Evolutionary conservation across 371 early-diverging fungal genomes (phyloP).

Genomic region (Smittium culicis): DNA sequence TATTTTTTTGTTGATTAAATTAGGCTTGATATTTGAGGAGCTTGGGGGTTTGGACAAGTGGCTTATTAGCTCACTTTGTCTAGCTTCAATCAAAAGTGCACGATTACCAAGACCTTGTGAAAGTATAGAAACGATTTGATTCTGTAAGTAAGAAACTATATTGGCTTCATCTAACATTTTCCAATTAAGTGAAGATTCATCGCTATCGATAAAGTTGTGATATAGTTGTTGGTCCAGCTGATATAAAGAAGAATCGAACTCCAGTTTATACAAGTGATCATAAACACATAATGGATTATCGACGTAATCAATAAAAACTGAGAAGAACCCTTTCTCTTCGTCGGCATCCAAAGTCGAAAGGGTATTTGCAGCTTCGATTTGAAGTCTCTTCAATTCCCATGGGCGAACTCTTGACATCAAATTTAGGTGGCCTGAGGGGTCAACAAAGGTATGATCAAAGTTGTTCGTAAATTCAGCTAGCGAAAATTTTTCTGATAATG

Average conservation of each 20-base stretch:
- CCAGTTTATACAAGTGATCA: slow-evolving; percentile 24
- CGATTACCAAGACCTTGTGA: background rate
- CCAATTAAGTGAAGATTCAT: background rate
- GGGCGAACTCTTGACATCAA: slow-evolving; percentile 30
- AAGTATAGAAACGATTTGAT: background rate
- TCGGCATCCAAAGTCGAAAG: slow-evolving; percentile 14
- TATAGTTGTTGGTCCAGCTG: background rate
- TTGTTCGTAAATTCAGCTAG: slow-evolving; percentile 38
- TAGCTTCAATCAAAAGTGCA: background rate
- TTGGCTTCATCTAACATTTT: slow-evolving; percentile 4
- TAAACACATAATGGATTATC: slow-evolving; percentile 14
- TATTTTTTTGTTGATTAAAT: background rate
- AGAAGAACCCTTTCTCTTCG: slow-evolving; percentile 17
- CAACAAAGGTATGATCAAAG: slow-evolving; percentile 70
- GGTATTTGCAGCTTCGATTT: slow-evolving; percentile 19
- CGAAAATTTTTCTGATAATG: slow-evolving; percentile 35
- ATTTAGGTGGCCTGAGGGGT: slow-evolving; percentile 69
- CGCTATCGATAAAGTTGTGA: background rate
- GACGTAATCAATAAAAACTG: slow-evolving; percentile 19
- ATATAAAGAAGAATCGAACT: slow-evolving; percentile 5
- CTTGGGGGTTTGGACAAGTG: background rate
- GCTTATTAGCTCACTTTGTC: background rate
- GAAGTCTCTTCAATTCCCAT: slow-evolving; percentile 24
- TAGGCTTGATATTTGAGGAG: background rate
- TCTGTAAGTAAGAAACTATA: background rate